Evolutionary conservation across 176 grass and related monocot species (phyloP).

Genomic region (Bonia amplexicaulis): DNA sequence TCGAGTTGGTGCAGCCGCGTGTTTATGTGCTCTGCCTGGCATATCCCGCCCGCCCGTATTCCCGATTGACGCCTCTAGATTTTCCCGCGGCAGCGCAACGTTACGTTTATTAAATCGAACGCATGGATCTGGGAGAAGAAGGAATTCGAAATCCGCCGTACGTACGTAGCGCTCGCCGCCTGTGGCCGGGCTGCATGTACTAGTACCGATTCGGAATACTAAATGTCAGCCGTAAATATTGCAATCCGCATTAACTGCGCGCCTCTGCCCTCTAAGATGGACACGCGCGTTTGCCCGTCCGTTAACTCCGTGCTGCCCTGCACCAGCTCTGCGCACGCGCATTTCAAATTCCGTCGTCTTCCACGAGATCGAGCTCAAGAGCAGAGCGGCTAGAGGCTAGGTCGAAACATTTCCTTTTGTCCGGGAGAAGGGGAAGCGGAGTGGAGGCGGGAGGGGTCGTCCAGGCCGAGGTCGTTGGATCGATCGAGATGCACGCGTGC

Average conservation of each 20-base stretch:
- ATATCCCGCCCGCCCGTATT: not conserved
- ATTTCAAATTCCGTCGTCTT: slow-evolving; percentile 9
- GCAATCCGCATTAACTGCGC: slow-evolving; percentile 36
- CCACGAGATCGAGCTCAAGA: not conserved
- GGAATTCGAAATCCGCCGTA: slow-evolving; percentile 23
- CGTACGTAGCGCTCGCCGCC: not conserved
- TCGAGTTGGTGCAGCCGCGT: not conserved
- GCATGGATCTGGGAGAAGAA: not conserved
- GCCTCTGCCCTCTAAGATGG: not conserved
- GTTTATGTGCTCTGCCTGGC: not conserved
- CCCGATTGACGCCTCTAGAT: not conserved
- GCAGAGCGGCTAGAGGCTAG: not conserved
- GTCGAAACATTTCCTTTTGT: too few species aligned
- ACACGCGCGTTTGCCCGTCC: slow-evolving; percentile 30
- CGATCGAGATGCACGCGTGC: slow-evolving; percentile 44
- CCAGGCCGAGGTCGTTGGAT: not conserved
- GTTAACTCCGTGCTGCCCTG: slow-evolving; percentile 40
- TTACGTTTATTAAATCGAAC: not conserved
- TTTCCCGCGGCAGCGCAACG: not conserved
- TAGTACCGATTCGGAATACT: slow-evolving; percentile 9
- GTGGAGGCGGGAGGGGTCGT: not conserved
- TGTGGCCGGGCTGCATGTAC: not conserved
- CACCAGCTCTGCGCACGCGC: not conserved
- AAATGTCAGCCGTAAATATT: not conserved
- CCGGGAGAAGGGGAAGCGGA: not conserved